Evolutionary conservation across 345 rosid genomes (phyloP).

Genomic region (Aquilaria sinensis): DNA sequence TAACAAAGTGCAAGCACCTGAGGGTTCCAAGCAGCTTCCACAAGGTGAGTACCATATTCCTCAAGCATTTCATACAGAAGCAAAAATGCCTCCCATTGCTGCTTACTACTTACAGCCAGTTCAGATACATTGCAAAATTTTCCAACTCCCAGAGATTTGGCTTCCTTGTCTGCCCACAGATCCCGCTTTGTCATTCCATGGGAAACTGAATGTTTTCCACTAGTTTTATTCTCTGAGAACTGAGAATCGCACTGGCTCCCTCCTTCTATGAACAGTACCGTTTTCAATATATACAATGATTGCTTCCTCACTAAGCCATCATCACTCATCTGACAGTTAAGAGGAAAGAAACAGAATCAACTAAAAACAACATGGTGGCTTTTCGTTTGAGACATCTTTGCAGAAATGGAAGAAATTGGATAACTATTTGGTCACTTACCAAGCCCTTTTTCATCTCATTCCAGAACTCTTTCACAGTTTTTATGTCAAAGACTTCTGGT

Average conservation of each 20-base stretch:
- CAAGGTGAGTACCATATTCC: constrained; percentile 92
- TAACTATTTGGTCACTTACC: constrained; percentile 38
- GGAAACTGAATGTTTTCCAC: constrained; percentile 33
- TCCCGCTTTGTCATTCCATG: constrained; percentile 67
- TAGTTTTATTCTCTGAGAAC: constrained; percentile 27
- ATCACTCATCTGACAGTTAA: constrained; percentile 54
- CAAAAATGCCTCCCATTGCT: constrained; percentile 86
- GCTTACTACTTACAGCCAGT: constrained; percentile 38
- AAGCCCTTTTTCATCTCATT: constrained; percentile 83
- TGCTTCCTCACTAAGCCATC: constrained; percentile 89
- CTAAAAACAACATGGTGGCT: not conserved
- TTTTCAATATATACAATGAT: constrained; percentile 75
- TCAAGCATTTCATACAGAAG: constrained; percentile 92
- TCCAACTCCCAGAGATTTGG: constrained; percentile 81
- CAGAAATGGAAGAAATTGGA: constrained; percentile 7
- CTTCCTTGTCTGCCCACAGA: constrained; percentile 85
- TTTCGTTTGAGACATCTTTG: too few relatives aligned
- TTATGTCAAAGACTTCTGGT: constrained; percentile 50
- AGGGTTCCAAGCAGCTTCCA: constrained; percentile 95
- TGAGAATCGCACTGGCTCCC: constrained; percentile 23
- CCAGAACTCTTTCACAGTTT: constrained; percentile 70
- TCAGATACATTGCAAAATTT: constrained; percentile 39
- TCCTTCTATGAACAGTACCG: constrained; percentile 32
- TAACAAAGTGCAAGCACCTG: constrained; percentile 47
- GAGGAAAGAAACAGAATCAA: constrained; percentile 5